These are phyloP conservation scores for Phtheirospermum japonicum DNA, from an alignment of 257 asterid genomes.

Conservation along the genomic window DNA sequence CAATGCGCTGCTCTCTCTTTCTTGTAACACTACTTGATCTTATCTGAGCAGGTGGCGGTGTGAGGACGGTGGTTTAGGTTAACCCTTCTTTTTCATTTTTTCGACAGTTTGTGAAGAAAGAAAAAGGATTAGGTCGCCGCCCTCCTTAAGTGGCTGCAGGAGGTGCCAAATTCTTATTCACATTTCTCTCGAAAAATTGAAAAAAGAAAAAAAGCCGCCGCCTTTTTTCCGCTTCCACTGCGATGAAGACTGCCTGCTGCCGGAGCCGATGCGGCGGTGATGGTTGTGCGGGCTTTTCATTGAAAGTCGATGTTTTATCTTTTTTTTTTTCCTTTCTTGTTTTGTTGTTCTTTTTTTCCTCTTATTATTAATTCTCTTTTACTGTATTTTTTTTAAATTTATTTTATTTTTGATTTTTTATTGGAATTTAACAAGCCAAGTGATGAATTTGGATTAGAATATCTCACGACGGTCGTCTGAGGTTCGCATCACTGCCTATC, in stretches of 20 bases:
- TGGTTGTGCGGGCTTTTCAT: conserved; percentile 48
- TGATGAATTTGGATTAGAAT: no score
- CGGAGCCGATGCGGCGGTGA: conserved; percentile 53
- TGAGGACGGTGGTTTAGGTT: conserved; percentile 4
- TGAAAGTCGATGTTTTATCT: background rate
- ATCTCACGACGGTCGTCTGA: no score
- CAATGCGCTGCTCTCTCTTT: background rate
- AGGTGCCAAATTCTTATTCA: conserved; percentile 29
- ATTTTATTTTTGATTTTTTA: no score
- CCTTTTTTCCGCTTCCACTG: conserved; percentile 35
- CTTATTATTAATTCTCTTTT: no score
- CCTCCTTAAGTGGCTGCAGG: conserved; percentile 41
- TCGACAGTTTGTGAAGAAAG: conserved; percentile 5
- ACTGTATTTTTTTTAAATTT: no score
- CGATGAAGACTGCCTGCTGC: conserved; percentile 71
- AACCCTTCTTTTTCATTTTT: background rate
- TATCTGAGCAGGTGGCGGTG: conserved; percentile 60
- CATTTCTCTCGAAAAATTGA: background rate
- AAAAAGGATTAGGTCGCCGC: conserved; percentile 28
- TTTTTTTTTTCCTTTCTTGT: no score
- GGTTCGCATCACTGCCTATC: no score
- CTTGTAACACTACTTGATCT: conserved; percentile 55
- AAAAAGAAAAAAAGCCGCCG: background rate
- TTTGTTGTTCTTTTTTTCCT: no score
- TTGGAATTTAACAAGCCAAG: no score